A percentile compares a stretch with the other conserved stretches of the same genome.
Evolutionary conservation across 1,284 basidiomycete genomes (phyloP).

Genomic region (Ustilago xerochloae): DNA sequence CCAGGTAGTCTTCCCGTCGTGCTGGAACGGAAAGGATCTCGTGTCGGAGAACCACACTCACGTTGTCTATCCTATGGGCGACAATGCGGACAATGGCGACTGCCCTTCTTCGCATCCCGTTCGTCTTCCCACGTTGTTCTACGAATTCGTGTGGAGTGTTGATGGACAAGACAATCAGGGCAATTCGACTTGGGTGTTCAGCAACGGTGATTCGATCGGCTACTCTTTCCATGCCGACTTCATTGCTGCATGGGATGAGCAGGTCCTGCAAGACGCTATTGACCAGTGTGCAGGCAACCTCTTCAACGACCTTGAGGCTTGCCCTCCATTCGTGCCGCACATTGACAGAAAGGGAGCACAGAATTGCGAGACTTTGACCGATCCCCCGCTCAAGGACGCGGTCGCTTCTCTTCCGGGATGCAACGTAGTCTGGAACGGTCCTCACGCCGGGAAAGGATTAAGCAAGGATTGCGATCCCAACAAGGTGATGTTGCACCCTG

Average conservation of each 20-base stretch:
- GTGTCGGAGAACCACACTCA: slow-evolving; percentile 70
- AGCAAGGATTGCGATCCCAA: slow-evolving; percentile 29
- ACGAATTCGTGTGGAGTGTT: slow-evolving; percentile 68
- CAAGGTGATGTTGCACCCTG: slow-evolving; percentile 34
- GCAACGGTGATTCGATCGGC: slow-evolving; percentile 50
- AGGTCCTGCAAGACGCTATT: slow-evolving; percentile 72
- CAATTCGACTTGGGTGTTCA: slow-evolving; percentile 34
- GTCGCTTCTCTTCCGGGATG: slow-evolving; percentile 44
- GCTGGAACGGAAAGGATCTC: slow-evolving; percentile 72
- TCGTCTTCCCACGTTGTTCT: slow-evolving; percentile 72
- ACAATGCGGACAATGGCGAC: slow-evolving; percentile 70
- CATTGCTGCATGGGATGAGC: slow-evolving; percentile 69
- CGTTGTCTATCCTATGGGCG: slow-evolving; percentile 65
- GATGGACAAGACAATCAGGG: slow-evolving; percentile 7
- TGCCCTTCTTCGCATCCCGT: slow-evolving; percentile 72
- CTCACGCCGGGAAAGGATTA: slow-evolving; percentile 39
- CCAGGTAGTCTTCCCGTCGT: slow-evolving; percentile 71
- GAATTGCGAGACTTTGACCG: slow-evolving; percentile 12
- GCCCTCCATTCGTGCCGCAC: slow-evolving; percentile 54
- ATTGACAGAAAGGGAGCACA: slow-evolving; percentile 19
- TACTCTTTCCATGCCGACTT: slow-evolving; percentile 73
- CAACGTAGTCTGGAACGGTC: slow-evolving; percentile 51
- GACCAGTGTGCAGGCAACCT: slow-evolving; percentile 71
- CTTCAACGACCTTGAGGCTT: slow-evolving; percentile 70
- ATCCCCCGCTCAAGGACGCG: slow-evolving; percentile 9